These are phyloP conservation scores for Cryphonectria japonica DNA, from an alignment of 2,329 filamentous ascomycete species.

Conservation along the genomic window DNA sequence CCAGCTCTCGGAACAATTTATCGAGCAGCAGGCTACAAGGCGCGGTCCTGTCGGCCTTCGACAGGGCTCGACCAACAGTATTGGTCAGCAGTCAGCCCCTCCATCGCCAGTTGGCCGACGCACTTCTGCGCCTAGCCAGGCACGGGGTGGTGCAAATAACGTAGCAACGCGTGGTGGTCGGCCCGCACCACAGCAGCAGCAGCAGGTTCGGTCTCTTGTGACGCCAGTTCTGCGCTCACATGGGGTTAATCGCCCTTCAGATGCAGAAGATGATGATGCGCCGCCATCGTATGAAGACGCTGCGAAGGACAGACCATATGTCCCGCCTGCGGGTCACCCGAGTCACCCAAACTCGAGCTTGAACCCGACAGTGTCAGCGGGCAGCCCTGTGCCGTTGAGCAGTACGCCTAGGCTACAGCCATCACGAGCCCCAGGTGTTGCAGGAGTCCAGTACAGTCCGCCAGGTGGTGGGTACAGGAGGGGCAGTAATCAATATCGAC, in stretches of 20 bases:
- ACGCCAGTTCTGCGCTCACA: constrained; percentile 43
- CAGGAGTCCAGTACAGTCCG: constrained; percentile 13
- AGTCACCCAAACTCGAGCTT: constrained; percentile 50
- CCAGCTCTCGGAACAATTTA: constrained; percentile 69
- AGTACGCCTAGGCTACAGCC: constrained; percentile 23
- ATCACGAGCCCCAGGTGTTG: constrained; percentile 33
- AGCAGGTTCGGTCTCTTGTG: constrained; percentile 49
- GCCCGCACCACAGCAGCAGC: constrained; percentile 24
- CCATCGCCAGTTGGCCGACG: constrained; percentile 30
- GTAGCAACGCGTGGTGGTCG: constrained; percentile 21
- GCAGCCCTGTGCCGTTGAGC: constrained; percentile 32
- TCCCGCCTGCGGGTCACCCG: constrained; percentile 56
- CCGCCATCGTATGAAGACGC: constrained; percentile 64
- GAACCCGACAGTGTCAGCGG: constrained; percentile 19
- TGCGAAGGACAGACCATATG: constrained; percentile 54
- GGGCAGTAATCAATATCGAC: constrained; percentile 24
- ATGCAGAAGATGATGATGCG: constrained; percentile 52
- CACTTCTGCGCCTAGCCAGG: constrained; percentile 27
- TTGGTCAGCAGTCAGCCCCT: constrained; percentile 12
- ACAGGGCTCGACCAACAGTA: constrained; percentile 15
- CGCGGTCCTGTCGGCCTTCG: constrained; percentile 22
- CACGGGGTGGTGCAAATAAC: constrained; percentile 8
- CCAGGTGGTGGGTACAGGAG: background rate
- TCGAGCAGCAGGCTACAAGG: constrained; percentile 61
- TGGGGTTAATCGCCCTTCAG: constrained; percentile 42